Evolutionary conservation across 163 green algal genomes (phyloP), one percentile per base, ranked within the genome.

Genomic region (Prototheca cutis): DNA sequence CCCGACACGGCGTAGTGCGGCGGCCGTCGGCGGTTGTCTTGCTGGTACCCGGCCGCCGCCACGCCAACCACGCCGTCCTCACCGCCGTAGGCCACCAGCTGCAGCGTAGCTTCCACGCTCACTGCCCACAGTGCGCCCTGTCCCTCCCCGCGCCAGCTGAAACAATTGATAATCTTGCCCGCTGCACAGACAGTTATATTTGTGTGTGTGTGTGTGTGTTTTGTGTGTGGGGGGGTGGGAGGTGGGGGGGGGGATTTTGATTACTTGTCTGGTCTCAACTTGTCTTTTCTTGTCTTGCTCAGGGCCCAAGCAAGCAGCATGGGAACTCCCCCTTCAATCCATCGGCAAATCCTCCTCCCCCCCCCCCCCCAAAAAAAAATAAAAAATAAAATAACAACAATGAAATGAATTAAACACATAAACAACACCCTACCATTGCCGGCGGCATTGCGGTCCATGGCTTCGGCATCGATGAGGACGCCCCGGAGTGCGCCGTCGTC

Each of bases 61-160:
- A 72, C 29, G 4, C 58, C 69, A 36, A 77, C 54, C 48, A 62
- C 63, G 1, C 69, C 69, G 39, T 77, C 63, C 59, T 77, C 69
- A 0, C 69, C 69, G n/a, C 40, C 69, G 49, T 77, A 77, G 0
- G 59, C 69, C 25, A 70, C 59, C 21, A 64, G 34, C 54, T 71
- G 29, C 21, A 28, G 1, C 8, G 24, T 5, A 1, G 55, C 57
- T 17, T 70, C 40, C 55, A 67, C 59, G 13, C 53, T 36, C 17
- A 77, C 23, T 10, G 29, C 32, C 63, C 63, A 72, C n/a, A 77
- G 33, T 5, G 63, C 69, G 40, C 69, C 69, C 54, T 55, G 53
- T 36, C 53, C 36, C 1, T 3, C 24, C 4, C 69, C 63, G 24
- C 63, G 48, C 58, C 58, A 77, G 29, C 7, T 53, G 13, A 65